Base-by-base conservation (phyloP, 1,284 basidiomycete genomes). In the Ceratorhiza oryzae-sativae region DNA sequence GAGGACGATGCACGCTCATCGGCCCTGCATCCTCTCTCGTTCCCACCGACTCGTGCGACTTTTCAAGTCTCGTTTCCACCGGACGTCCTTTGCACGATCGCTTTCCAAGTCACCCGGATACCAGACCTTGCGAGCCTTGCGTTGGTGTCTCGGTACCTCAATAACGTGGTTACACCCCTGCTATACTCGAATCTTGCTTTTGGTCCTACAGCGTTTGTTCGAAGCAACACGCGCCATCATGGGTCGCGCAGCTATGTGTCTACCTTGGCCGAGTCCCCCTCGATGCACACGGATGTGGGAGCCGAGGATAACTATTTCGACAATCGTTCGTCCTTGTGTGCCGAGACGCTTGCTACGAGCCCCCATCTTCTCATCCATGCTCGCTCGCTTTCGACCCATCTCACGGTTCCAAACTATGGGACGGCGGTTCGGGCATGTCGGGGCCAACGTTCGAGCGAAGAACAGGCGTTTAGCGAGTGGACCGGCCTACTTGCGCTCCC, bases 301-400 rank as follows among this genome's bases (percentile, higher is more conserved):
- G 32, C 67, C 42, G 55, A 70, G 45, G 67, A 58, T 15, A 59
- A 59, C 55, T 58, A 30, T 59, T 70, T 70, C 53, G 67, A 70
- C 45, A 70, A 70, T 45, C 53, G 67, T 25, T 70, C 67, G n/a
- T 70, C 67, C 25, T 39, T 70, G 23, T 70, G 67, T 49, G 67
- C 67, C 55, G 67, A 70, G 55, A 58, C 55, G 42, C 67, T 70
- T 36, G 41, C 55, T 3, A 45, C 34, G 15, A 23, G 39, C 6
- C 53, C 55, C 10, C 67, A 59, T 36, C 67, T 70, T 32, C 67
- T 70, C 39, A n/a, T 39, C 23, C 42, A 58, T 45, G 45, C 32
- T 59, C 67, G 67, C 20, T 36, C 51, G 1, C 53, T 70, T 30
- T 70, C 39, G 10, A 59, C 67, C 39, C 56, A 70, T 42, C 53